Base-by-base conservation (phyloP, 192 early-diverging fungal genomes). In the Podila verticillata region DNA sequence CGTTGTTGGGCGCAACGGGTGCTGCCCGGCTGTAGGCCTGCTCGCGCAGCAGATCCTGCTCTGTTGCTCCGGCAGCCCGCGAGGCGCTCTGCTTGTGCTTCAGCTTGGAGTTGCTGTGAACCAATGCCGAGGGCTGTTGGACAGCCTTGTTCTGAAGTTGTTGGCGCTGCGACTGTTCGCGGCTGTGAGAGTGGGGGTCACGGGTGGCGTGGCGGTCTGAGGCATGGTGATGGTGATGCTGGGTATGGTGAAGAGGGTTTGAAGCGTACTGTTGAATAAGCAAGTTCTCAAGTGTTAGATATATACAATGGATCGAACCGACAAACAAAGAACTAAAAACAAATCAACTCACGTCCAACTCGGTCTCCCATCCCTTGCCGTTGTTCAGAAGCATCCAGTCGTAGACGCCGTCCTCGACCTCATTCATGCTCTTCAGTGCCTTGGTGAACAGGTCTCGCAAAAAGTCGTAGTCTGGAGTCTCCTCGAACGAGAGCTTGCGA, bases 401-500 rank as follows among this genome's bases (percentile, higher is more conserved):
- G 70, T 95, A 99, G 32, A 98, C 87, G 20, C 93, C 92, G 82
- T 99, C 97, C 74, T 99, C 96, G 32, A 74, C 75, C 67, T 95
- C 92, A 57, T 91, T 92, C 31, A 86, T 83, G 26, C 88, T 88
- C 44, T 87, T 83, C 49, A 95, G 73, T 8, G 89, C 94, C 70
- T 94, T 92, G 72, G 91, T 92, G 60, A 99, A 94, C 59, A 99
- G 82, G 12, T 91, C 91, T 65, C 94, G 86, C 73, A 97, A 83
- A 67, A 95, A 97, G 74, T 96, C 94, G 84, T 99, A 99, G 86
- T 99, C 96, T 19, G 97, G 97, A n/a, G 91, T 91, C 81, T 99
- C 96, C 63, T 99, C 97, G 79, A 99, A 99, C 49, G 91, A 94
- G 31, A 97, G 87, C 79, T 93, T 93, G 65, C 97, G 89, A 59